phyloP scores from a whole-genome alignment of 164 flowering plant species.

The Saururus chinensis region DNA sequence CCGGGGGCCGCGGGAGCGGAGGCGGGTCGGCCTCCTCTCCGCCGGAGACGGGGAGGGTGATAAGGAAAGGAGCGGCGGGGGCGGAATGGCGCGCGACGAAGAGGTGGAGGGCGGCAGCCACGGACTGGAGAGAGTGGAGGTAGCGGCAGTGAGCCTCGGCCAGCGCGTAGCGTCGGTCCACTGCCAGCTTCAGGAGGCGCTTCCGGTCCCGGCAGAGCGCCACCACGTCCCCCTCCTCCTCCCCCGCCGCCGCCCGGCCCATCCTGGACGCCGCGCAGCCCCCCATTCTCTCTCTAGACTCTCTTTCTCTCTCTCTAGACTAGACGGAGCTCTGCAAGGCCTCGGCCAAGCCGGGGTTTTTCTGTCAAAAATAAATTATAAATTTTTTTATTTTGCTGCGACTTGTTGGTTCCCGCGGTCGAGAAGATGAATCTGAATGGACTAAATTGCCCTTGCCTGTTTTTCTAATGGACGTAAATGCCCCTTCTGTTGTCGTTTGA shows the following conservation, averaged over 20 bases:
- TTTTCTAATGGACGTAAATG: not conserved
- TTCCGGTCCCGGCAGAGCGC: slow-evolving; percentile 33
- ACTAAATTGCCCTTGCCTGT: not conserved
- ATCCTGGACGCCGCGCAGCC: slow-evolving; percentile 13
- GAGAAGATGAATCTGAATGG: not conserved
- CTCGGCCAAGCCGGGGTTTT: not conserved
- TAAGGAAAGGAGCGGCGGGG: slow-evolving; percentile 27
- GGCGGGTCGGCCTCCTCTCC: slow-evolving; percentile 2
- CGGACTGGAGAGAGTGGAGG: slow-evolving; percentile 29
- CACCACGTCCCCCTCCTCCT: slow-evolving; percentile 32
- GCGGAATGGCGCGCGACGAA: slow-evolving; percentile 40
- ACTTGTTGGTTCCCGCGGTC: not conserved
- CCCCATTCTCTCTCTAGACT: not conserved
- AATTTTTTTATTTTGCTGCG: too few relatives aligned
- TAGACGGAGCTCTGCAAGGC: not conserved
- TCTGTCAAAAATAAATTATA: not conserved
- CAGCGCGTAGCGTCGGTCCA: slow-evolving; percentile 30
- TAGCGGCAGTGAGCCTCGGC: slow-evolving; percentile 44
- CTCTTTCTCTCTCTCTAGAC: not conserved
- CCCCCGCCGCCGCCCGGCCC: slow-evolving; percentile 23
- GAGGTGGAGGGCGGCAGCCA: slow-evolving; percentile 37
- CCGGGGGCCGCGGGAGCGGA: slow-evolving; percentile 14
- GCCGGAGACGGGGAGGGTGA: slow-evolving; percentile 19
- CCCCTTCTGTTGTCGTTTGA: not conserved
- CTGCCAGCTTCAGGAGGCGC: slow-evolving; percentile 30